Conservation (phyloP, 2,329 filamentous ascomycete genomes). For the Diaporthe ampelina region DNA sequence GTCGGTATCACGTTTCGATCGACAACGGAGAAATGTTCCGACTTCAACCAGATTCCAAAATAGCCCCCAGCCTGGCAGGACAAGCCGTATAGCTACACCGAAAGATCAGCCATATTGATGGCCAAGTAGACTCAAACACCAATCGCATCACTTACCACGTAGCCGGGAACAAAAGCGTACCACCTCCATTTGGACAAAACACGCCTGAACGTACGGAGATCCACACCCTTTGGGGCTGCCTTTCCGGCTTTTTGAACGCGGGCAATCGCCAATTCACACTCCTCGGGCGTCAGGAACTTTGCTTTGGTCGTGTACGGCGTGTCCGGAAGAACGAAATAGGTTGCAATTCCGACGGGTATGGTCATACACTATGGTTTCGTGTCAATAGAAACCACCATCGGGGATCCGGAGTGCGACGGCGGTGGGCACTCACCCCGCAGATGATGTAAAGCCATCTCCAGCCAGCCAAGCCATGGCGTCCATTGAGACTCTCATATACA, state of each 20-base stretch:
- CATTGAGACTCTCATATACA: constrained; percentile 48
- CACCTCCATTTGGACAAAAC: constrained; percentile 48
- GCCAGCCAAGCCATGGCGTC: constrained; percentile 48
- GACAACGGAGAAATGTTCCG: constrained; percentile 46
- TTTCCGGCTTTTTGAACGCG: constrained; percentile 46
- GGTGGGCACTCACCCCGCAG: constrained; percentile 36
- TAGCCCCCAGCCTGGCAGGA: constrained; percentile 47
- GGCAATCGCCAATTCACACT: constrained; percentile 44
- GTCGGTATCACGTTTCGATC: constrained; percentile 46
- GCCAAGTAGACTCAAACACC: not conserved
- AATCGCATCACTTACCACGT: constrained; percentile 44
- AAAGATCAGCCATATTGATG: constrained; percentile 1
- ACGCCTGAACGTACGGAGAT: constrained; percentile 44
- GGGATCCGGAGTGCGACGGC: no score
- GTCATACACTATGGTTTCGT: constrained; percentile 46
- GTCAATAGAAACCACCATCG: not conserved
- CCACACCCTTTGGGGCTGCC: constrained; percentile 46
- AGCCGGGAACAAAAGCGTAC: constrained; percentile 50
- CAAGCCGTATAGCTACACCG: constrained; percentile 46
- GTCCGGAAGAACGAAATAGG: constrained; percentile 48
- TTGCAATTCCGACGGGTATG: constrained; percentile 47
- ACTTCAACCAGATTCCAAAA: constrained; percentile 47
- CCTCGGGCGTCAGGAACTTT: constrained; percentile 47
- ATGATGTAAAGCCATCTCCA: constrained; percentile 53
- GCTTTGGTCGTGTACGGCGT: constrained; percentile 47